Base-by-base conservation (phyloP, 768 basidiomycete genomes). In the Cubamyces sp. region DNA sequence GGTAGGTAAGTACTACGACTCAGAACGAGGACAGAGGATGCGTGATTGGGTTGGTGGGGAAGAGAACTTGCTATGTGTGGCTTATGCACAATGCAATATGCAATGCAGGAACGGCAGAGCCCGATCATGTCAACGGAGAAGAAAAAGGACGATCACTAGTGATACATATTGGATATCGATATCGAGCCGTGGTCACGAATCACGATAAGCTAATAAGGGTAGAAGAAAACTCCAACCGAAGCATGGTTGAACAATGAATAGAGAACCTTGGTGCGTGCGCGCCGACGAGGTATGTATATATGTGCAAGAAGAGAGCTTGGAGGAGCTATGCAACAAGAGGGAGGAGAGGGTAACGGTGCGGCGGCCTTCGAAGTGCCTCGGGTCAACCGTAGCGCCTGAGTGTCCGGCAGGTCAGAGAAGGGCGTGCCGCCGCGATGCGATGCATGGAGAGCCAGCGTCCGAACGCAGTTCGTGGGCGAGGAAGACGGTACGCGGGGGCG, bases 381-480 rank as follows among this genome's bases (percentile, higher is more conserved):
- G 56, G 43, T 63, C 62, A 48, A 63, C 62, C 62, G 39, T 52
- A 46, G 42, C 51, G 34, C 49, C 64, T 58, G 61, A 59, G 57
- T 62, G 60, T 55, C 60, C 60, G 56, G 64, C 64, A 66, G 45
- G 55, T 57, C 64, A 58, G 60, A 48, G 1, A 37, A 28, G 54
- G 55, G 19, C 50, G 45, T 30, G 30, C 34, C 30, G 26, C 37
- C 25, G n/a, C 41, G 14, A 39, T 28, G n/a, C 41, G 14, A 39
- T 28, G 42, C 23, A 39, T 46, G 30, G 54, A 8, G 30, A 48
- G 8, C 30, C 43, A 37, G 23, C 8, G 28, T 14, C 37, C 37
- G 15, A 25, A 30, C 28, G 28, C 28, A 30, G 28, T 30, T 30
- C 28, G 28, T 30, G 28, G 28, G 28, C 28, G 28, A 8, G 8